Percentiles rank a stretch among this genome's conserved stretches.
These are phyloP conservation scores for Globisporangium okanoganense DNA, from an alignment of 352 stramenopile species.

Conservation along the genomic window DNA sequence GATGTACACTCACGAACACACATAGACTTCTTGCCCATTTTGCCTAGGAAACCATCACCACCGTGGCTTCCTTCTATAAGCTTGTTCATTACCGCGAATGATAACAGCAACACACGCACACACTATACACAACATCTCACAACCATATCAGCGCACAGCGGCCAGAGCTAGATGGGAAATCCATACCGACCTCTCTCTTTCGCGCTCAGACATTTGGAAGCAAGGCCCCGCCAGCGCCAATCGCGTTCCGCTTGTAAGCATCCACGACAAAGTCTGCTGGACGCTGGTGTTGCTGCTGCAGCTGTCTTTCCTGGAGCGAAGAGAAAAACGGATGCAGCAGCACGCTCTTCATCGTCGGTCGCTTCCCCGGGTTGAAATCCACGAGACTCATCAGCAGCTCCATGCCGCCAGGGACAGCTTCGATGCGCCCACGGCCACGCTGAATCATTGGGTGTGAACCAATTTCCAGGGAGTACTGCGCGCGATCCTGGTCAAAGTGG, in stretches of 20 bases:
- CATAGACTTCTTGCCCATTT: background rate
- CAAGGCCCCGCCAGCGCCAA: slow-evolving; percentile 1
- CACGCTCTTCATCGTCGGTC: slow-evolving; percentile 66
- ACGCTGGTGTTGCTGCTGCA: slow-evolving; percentile 1
- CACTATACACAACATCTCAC: background rate
- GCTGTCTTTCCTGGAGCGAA: slow-evolving; percentile 21
- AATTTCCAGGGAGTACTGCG: slow-evolving; percentile 41
- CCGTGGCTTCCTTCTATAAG: background rate
- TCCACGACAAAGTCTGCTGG: slow-evolving; percentile 56
- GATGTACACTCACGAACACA: background rate
- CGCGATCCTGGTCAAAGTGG: slow-evolving; percentile 40
- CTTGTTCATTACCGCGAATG: background rate
- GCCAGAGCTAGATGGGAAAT: background rate
- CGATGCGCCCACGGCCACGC: slow-evolving; percentile 46
- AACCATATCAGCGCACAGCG: background rate
- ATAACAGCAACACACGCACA: background rate
- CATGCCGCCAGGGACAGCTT: slow-evolving; percentile 35
- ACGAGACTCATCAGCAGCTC: slow-evolving; percentile 52
- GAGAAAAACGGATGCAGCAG: slow-evolving; percentile 61
- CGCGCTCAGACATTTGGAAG: slow-evolving; percentile 36
- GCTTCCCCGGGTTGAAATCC: slow-evolving; percentile 51
- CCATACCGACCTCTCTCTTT: background rate
- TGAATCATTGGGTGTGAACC: slow-evolving; percentile 49
- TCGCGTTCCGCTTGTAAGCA: slow-evolving; percentile 31
- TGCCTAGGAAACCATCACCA: background rate